Base-by-base conservation (phyloP, 345 rosid genomes). In the Lagerstroemia speciosa region DNA sequence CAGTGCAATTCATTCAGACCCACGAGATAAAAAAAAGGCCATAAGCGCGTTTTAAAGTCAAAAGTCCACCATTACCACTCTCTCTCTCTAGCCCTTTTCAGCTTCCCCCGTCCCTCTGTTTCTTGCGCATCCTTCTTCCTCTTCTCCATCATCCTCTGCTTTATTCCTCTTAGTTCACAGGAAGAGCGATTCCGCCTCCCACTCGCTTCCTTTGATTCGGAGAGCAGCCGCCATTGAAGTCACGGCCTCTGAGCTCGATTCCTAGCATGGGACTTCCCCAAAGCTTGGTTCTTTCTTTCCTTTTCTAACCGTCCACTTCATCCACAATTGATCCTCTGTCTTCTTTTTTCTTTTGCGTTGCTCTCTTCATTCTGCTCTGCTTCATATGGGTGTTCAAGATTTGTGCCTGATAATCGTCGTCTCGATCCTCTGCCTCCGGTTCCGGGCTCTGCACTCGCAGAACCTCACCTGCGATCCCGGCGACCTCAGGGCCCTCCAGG, bases 401-500 rank as follows among this genome's bases (percentile, higher is more conserved):
- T 76, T 62, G 48, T 80, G 79, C 71, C 68, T 76, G 67, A 30
- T 82, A 67, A 4, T 78, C 67, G 16, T 82, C 75, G 27, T 82
- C 64, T 60, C 73, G 67, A 77, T 73, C 43, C 71, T 85, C 45
- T 74, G 74, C 64, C 71, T 73, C 69, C 78, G 72, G 33, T 66
- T 77, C 72, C 77, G 17, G 40, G 31, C 64, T 11, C 65, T 82
- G 52, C 52, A 67, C 34, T 72, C 87, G 46, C 90, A 84, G 66
- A 74, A 68, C 77, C 40, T 73, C 46, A 68, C 81, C 17, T 91
- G 97, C 80, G 72, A 81, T 69, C 31, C 72, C 34, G 64, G 71
- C 75, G 97, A 91, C 76, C 77, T 74, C 58, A 71, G 20, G 3
- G 93, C 89, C 12, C 81, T 91, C 33, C 72, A 15, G 46, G 82